A percentile compares a stretch with the other conserved stretches of the same genome.
Evolutionary conservation across 192 early-diverging fungal genomes (phyloP).

Genomic region (Endogone sp.): DNA sequence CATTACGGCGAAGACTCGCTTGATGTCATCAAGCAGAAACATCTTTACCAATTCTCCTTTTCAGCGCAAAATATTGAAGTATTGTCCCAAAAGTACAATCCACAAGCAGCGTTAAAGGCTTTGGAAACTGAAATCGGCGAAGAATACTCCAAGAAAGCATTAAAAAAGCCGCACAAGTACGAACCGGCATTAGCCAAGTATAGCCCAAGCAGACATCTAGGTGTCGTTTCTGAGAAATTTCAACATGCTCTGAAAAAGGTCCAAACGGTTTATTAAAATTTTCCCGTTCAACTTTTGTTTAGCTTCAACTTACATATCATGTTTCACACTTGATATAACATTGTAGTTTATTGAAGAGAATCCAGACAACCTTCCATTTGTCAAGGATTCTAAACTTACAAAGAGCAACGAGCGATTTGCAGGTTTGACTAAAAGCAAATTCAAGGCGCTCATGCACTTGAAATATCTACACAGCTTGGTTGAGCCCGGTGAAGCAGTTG

Average conservation of each 20-base stretch:
- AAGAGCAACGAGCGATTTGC: constrained; percentile 56
- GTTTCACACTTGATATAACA: too few species aligned
- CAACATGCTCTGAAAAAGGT: constrained; percentile 52
- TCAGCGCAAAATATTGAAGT: constrained; percentile 87
- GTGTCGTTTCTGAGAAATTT: constrained; percentile 88
- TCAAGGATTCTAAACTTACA: constrained; percentile 42
- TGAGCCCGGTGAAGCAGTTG: constrained; percentile 98
- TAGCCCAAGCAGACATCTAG: constrained; percentile 80
- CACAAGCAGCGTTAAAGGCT: constrained; percentile 53
- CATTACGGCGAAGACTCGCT: constrained; percentile 98
- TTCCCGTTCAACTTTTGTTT: too few species aligned
- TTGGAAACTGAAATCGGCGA: constrained; percentile 74
- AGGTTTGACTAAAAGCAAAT: constrained; percentile 60
- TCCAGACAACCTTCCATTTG: constrained; percentile 59
- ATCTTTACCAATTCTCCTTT: constrained; percentile 89
- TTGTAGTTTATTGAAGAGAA: constrained; percentile 66
- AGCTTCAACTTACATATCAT: too few species aligned
- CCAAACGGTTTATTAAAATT: constrained; percentile 28
- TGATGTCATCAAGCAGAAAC: constrained; percentile 93
- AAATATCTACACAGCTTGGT: constrained; percentile 93
- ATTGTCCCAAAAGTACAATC: constrained; percentile 77
- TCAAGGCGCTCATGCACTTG: constrained; percentile 89
- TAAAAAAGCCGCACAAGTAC: constrained; percentile 66
- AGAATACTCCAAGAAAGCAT: constrained; percentile 69
- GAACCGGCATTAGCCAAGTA: constrained; percentile 80